Percentiles rank a stretch among this genome's conserved stretches.
Conservation (phyloP, 805 yeast genomes). For the Candida ponderosae region DNA sequence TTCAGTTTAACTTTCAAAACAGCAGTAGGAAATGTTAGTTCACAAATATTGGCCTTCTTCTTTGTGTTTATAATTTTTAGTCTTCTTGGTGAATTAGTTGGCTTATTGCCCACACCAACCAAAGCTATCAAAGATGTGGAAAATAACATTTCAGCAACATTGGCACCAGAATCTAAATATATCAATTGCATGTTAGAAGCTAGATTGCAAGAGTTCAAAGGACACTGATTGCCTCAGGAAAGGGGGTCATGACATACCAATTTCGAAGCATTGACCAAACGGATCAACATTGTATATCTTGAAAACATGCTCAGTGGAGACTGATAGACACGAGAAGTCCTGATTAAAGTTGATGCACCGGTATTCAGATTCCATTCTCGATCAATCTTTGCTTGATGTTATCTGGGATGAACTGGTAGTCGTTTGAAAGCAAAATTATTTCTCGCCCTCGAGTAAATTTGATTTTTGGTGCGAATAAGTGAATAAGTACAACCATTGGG, state of each 20-base stretch:
- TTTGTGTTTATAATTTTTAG: constrained; percentile 65
- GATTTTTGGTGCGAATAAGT: too few relatives aligned
- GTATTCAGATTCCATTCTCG: not conserved
- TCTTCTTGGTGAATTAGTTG: constrained; percentile 51
- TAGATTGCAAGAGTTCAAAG: not conserved
- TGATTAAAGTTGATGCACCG: constrained; percentile 71
- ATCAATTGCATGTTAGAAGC: constrained; percentile 1
- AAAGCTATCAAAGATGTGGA: constrained; percentile 80
- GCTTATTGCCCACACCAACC: constrained; percentile 71
- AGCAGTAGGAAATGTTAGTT: constrained; percentile 74
- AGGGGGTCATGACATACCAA: constrained; percentile 21
- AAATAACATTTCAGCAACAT: constrained; percentile 82
- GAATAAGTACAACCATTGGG: too few relatives aligned
- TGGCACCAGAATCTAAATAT: constrained; percentile 27
- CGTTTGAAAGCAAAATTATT: too few relatives aligned
- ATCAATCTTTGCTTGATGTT: too few relatives aligned
- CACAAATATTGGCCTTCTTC: constrained; percentile 70
- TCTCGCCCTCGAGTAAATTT: too few relatives aligned
- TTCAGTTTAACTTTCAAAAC: constrained; percentile 71
- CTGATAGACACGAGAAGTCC: constrained; percentile 72
- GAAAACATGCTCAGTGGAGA: constrained; percentile 59
- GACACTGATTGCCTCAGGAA: constrained; percentile 1
- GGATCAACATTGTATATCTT: constrained; percentile 85
- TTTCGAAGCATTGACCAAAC: constrained; percentile 61
- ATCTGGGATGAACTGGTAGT: too few relatives aligned